Evolutionary conservation across 31 red algal species (phyloP), one percentile per base, ranked within the genome.

Genomic region (Odonthalia washingtoniensis): DNA sequence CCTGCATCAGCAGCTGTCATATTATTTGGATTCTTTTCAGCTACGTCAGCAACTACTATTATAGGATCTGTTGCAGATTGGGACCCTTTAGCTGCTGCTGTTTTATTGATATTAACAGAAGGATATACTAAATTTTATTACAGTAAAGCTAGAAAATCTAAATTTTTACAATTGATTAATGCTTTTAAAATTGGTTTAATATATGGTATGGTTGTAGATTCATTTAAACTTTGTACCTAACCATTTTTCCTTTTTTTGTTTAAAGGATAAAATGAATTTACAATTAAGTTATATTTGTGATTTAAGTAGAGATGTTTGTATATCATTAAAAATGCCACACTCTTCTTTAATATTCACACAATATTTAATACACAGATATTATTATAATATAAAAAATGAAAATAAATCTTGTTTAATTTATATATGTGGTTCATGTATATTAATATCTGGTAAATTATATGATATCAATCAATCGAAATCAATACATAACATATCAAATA

Each of bases 21-120:
- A 61, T 87, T 97, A 36, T 85, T 97, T 44, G 95, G 95, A 21
- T 93, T 93, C 74, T 94, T 97, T 66, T 86, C 91, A 2, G 91
- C 95, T 44, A 97, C 95, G 4, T 84, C 91, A 24, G 91, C 91
- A 0, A 68, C 87, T n/a, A 97, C 95, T 2, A 97, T 97, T 53
- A 93, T 97, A n/a, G 95, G 95, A 21, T 87, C 87, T 30, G 88
- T 97, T 40, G 95, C 95, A 3, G 95, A 97, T 39, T 97, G 95
- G 95, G 95, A 97, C 77, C 95, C 95, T n/a, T 79, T 97, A 1
- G 95, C 95, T 32, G 83, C 87, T 45, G 95, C 91, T 42, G 91
- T 97, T 24, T 53, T 97, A 60, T 73, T 97, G 30, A 70, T 97
- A 21, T 94, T 81, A 77, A 97, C 83, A 17, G 95, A 97, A 46